Conservation (phyloP, 2,329 filamentous ascomycete genomes). For the Leptographium lundbergii region DNA sequence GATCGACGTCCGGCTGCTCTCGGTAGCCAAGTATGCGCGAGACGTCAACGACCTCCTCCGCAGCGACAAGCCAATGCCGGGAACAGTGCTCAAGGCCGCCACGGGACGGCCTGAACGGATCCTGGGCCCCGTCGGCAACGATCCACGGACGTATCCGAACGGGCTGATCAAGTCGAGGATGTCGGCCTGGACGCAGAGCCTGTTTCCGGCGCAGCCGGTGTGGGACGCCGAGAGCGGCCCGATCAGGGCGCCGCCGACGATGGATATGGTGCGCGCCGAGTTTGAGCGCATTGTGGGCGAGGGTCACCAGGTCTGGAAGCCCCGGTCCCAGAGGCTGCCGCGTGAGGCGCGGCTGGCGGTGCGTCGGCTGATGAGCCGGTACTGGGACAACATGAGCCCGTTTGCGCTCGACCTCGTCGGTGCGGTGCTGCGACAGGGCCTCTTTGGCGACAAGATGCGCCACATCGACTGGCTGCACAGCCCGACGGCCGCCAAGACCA, state of each 20-base stretch:
- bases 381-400: constrained; percentile 53
- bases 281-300: constrained; percentile 34
- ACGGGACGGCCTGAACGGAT: constrained; percentile 35
- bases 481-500: constrained; percentile 49
- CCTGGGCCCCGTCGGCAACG: constrained; percentile 7
- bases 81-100: constrained; percentile 46
- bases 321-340: constrained; percentile 17
- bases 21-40: constrained; percentile 46
- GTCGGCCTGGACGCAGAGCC: constrained; percentile 25
- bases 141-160: constrained; percentile 41
- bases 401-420: constrained; percentile 54
- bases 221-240: neutral
- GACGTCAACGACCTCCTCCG: constrained; percentile 39
- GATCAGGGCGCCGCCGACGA: constrained; percentile 22
- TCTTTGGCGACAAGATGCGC: constrained; percentile 62
- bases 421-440: constrained; percentile 52
- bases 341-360: constrained; percentile 29
- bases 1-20: constrained; percentile 45
- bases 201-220: constrained; percentile 15
- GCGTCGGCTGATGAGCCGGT: constrained; percentile 57
- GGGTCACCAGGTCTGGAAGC: neutral
- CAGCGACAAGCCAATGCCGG: constrained; percentile 45
- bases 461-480: constrained; percentile 66
- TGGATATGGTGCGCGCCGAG: constrained; percentile 36
- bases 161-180: constrained; percentile 37